phyloP scores from a whole-genome alignment of 176 grass and related monocot species.

The Urochloa ruziziensis region DNA sequence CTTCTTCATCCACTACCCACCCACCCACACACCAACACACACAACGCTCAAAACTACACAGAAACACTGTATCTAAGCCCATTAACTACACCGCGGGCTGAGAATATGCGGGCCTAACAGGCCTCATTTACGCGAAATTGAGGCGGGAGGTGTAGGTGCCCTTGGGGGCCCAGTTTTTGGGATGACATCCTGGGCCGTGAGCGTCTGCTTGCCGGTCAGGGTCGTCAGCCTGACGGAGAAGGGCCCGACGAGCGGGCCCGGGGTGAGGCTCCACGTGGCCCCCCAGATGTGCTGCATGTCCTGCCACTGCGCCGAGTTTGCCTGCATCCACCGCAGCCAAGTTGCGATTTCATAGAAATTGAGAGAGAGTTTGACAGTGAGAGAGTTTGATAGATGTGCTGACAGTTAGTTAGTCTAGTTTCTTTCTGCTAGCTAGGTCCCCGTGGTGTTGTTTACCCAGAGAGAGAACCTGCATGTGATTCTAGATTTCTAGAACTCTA shows the following conservation, averaged over 20 bases:
- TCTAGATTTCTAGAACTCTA: slow-evolving; percentile 4
- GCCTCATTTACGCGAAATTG: slow-evolving; percentile 54
- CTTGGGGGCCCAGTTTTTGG: slow-evolving; percentile 85
- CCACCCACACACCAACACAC: too few species aligned
- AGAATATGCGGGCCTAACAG: not conserved
- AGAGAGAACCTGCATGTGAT: not conserved
- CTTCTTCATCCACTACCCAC: not conserved
- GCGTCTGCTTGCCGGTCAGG: slow-evolving; percentile 59
- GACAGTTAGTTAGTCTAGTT: not conserved
- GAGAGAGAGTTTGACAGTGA: not conserved
- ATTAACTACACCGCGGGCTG: not conserved
- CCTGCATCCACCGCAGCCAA: slow-evolving; percentile 28
- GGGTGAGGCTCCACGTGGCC: slow-evolving; percentile 80
- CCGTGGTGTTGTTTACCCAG: not conserved
- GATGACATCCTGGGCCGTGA: slow-evolving; percentile 85
- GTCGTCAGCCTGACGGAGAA: slow-evolving; percentile 86
- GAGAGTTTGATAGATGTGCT: too few species aligned
- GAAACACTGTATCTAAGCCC: not conserved
- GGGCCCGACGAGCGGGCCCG: slow-evolving; percentile 64
- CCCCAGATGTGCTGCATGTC: slow-evolving; percentile 97
- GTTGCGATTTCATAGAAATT: not conserved
- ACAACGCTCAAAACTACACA: not conserved
- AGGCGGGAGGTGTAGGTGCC: slow-evolving; percentile 94
- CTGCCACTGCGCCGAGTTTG: slow-evolving; percentile 65
- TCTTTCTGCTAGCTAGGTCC: not conserved